A percentile compares a stretch with the other conserved stretches of the same genome.
These are phyloP conservation scores for Gentiana macrophylla DNA, from an alignment of 257 asterid species.

Conservation along the genomic window DNA sequence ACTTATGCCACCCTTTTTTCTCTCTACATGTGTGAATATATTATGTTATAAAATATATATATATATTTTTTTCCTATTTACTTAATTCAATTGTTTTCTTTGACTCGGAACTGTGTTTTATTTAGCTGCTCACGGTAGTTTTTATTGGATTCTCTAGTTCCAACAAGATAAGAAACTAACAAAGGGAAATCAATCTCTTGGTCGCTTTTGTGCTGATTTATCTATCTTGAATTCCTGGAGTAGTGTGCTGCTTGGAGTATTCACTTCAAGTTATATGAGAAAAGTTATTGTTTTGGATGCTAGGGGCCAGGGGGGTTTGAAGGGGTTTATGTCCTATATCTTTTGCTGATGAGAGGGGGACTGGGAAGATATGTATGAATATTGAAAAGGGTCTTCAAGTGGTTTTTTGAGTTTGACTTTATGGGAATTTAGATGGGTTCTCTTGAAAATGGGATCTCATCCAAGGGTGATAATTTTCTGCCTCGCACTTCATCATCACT, in stretches of 20 bases:
- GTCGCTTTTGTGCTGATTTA: too few species aligned
- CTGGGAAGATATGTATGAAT: not conserved
- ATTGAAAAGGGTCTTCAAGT: not conserved
- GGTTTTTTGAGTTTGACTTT: constrained; percentile 11
- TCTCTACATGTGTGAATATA: not conserved
- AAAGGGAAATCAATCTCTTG: too few species aligned
- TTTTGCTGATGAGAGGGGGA: too few species aligned
- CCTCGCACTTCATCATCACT: constrained; percentile 32
- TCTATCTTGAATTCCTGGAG: too few species aligned
- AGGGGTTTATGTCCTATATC: too few species aligned
- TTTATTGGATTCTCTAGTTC: constrained; percentile 6
- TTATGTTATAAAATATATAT: too few species aligned
- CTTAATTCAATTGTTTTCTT: not conserved
- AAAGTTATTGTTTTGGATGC: too few species aligned
- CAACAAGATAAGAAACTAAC: not conserved
- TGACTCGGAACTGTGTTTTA: constrained; percentile 4
- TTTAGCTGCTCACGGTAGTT: not conserved
- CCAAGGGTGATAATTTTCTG: constrained; percentile 41
- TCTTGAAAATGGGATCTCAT: constrained; percentile 41
- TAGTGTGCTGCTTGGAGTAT: too few species aligned
- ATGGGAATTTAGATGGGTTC: constrained; percentile 83
- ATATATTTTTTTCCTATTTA: too few species aligned
- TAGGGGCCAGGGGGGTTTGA: too few species aligned
- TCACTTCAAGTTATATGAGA: too few species aligned
- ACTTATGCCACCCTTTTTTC: not conserved